Evolutionary conservation across 225 moss, liverwort and hornwort species (phyloP).

Genomic region (Asterella californica): DNA sequence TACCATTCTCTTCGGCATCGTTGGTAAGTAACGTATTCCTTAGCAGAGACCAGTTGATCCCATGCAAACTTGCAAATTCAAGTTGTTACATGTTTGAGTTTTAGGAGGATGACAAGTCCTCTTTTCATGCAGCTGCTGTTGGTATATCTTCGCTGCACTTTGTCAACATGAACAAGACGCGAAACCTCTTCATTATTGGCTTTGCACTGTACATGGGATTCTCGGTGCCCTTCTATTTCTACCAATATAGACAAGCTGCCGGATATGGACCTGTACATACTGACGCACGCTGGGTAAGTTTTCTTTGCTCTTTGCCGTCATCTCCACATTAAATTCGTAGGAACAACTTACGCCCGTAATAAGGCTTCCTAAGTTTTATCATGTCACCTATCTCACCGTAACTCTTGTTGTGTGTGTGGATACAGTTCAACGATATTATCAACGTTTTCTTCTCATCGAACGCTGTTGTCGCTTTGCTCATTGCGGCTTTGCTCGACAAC

Average conservation of each 20-base stretch:
- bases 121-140: conserved; percentile 42
- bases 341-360: background rate
- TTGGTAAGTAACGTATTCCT: conserved; percentile 43
- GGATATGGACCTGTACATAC: conserved; percentile 76
- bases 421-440: conserved; percentile 80
- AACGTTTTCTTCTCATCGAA: conserved; percentile 78
- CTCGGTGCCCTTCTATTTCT: conserved; percentile 83
- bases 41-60: background rate
- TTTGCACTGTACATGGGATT: conserved; percentile 82
- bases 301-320: background rate
- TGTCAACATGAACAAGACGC: conserved; percentile 86
- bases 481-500: conserved; percentile 62
- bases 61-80: background rate
- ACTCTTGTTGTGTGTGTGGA: background rate
- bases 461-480: conserved; percentile 58
- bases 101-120: background rate
- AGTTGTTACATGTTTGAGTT: background rate
- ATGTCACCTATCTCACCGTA: background rate
- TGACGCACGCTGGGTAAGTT: conserved; percentile 54
- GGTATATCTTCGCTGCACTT: conserved; percentile 82
- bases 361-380: background rate
- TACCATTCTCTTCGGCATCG: conserved; percentile 68
- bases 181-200: conserved; percentile 83
- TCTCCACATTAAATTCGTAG: background rate
- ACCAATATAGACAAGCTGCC: conserved; percentile 56